Conservation (phyloP, 2,329 filamentous ascomycete species). For the Colletotrichum sp. region DNA sequence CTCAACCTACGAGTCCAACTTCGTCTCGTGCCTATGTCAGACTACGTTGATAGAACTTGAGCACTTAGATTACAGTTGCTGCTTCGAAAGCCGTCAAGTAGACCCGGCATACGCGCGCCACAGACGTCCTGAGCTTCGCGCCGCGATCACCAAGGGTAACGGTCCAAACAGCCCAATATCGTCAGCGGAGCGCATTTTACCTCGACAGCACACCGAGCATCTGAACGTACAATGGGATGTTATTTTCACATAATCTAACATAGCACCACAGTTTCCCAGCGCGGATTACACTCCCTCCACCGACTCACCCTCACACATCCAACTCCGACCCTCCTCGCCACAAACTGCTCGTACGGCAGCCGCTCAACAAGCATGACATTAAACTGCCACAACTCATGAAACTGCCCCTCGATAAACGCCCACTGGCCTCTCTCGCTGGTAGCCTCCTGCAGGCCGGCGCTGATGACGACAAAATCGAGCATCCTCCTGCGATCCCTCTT, state of each 20-base stretch:
- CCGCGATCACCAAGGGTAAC: background rate
- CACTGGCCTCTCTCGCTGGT: background rate
- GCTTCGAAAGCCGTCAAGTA: background rate
- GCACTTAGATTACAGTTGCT: background rate
- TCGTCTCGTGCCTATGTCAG: background rate
- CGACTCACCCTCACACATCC: background rate
- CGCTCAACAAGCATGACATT: slow-evolving; percentile 10
- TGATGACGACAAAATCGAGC: background rate
- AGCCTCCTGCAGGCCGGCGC: background rate
- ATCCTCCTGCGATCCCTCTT: background rate
- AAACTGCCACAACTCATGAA: slow-evolving; percentile 5
- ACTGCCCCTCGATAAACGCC: background rate
- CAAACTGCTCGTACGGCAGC: background rate
- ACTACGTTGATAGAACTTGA: rapidly evolving
- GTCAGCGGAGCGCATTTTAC: background rate
- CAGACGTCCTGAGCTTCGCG: background rate
- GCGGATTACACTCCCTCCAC: background rate
- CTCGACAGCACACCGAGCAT: background rate
- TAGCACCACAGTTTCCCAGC: background rate
- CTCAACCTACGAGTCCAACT: background rate
- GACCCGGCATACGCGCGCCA: no score
- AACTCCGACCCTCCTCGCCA: background rate
- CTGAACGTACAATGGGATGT: background rate
- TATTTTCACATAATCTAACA: background rate
- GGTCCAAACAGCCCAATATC: background rate